Evolutionary conservation across 164 flowering plant genomes (phyloP).

Genomic region (Aristolochia californica): DNA sequence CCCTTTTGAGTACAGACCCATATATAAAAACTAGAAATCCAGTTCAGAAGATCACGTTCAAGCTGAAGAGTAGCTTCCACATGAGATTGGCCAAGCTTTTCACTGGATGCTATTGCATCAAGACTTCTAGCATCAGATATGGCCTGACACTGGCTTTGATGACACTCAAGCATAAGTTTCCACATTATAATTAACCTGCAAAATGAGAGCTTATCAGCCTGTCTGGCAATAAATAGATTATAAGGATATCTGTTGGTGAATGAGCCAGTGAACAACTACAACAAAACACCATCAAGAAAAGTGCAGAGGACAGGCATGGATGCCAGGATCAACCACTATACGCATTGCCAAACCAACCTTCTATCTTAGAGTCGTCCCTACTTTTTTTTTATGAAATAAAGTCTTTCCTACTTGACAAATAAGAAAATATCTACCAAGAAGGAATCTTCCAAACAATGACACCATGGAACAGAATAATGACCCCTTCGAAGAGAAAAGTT

Average conservation of each 20-base stretch:
- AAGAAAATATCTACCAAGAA: no score
- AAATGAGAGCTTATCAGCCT: not conserved
- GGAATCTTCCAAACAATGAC: no score
- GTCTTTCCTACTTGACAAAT: no score
- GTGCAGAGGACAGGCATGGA: no score
- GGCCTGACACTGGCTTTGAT: constrained; percentile 29
- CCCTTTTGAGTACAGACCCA: constrained; percentile 43
- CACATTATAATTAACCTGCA: constrained; percentile 51
- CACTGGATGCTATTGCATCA: constrained; percentile 15
- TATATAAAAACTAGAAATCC: constrained; percentile 28
- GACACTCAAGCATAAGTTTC: constrained; percentile 54
- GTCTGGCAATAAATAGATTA: not conserved
- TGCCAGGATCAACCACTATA: no score
- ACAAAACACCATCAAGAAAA: no score
- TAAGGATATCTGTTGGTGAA: not conserved
- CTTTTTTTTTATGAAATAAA: no score
- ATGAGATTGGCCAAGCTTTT: constrained; percentile 21
- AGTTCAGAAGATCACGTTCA: constrained; percentile 34
- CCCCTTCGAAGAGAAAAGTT: no score
- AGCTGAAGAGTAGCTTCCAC: constrained; percentile 27
- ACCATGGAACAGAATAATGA: no score
- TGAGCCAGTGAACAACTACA: no score
- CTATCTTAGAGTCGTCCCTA: no score
- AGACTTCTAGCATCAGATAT: constrained; percentile 31
- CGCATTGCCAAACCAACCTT: no score